Percentiles rank a stretch among this genome's conserved stretches.
Evolutionary conservation across 192 early-diverging fungal species (phyloP).

Genomic region (Linnemannia hyalina): DNA sequence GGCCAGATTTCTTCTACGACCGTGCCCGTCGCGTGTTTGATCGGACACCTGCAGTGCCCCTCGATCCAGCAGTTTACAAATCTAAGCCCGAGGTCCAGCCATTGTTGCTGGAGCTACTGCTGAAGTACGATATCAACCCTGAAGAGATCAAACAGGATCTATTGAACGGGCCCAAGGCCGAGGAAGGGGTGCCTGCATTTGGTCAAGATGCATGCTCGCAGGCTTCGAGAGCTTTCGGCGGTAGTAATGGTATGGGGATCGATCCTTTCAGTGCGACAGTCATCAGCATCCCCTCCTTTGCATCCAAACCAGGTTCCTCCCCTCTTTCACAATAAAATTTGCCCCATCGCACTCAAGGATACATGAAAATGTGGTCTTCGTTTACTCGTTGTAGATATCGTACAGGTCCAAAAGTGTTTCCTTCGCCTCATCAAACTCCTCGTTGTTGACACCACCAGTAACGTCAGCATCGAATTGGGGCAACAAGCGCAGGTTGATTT

Average conservation of each 20-base stretch:
- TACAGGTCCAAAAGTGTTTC: slow-evolving; percentile 45
- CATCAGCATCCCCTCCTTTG: neutral
- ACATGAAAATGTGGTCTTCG: neutral
- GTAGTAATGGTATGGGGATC: neutral
- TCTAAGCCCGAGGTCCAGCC: slow-evolving; percentile 1
- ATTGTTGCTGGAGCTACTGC: slow-evolving; percentile 18
- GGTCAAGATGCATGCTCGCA: neutral
- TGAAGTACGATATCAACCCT: slow-evolving; percentile 29
- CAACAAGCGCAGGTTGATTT: slow-evolving; percentile 30
- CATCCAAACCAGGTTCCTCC: neutral
- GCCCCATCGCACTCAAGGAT: neutral
- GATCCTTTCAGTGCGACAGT: slow-evolving; percentile 23
- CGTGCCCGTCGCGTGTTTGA: slow-evolving; percentile 48
- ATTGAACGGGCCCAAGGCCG: neutral
- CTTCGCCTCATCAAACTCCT: slow-evolving; percentile 45
- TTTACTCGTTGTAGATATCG: slow-evolving; percentile 53
- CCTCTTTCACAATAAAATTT: neutral
- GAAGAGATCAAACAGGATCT: slow-evolving; percentile 20
- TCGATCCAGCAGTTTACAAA: slow-evolving; percentile 5
- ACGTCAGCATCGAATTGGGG: slow-evolving; percentile 36
- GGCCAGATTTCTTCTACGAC: slow-evolving; percentile 35
- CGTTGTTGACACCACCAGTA: slow-evolving; percentile 27
- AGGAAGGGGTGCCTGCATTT: neutral
- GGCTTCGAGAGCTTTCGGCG: neutral
- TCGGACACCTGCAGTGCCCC: slow-evolving; percentile 9